phyloP scores from a whole-genome alignment of 495 filamentous ascomycete genomes.

The Glonium stellatum region DNA sequence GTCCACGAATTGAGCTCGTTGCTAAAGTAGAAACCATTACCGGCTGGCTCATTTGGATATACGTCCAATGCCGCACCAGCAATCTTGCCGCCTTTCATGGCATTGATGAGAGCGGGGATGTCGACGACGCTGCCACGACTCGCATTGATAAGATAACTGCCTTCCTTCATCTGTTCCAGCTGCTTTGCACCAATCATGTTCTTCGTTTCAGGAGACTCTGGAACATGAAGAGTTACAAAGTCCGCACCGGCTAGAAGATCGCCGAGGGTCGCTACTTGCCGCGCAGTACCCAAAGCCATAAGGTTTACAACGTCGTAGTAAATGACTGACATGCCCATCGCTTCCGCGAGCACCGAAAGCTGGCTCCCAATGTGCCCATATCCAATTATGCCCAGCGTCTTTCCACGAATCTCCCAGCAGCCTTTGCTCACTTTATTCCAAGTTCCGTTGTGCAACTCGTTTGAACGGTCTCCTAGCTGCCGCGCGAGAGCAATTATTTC shows the following conservation, averaged over 20 bases:
- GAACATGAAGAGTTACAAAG: slow-evolving; percentile 91
- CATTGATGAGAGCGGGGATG: slow-evolving; percentile 83
- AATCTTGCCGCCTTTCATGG: slow-evolving; percentile 79
- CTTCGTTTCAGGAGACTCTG: slow-evolving; percentile 83
- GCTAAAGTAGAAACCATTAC: slow-evolving; percentile 93
- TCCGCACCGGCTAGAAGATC: slow-evolving; percentile 72
- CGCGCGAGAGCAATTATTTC: slow-evolving; percentile 90
- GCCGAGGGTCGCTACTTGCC: slow-evolving; percentile 71
- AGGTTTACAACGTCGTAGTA: slow-evolving; percentile 91
- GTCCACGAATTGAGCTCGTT: slow-evolving; percentile 77
- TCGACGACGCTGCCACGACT: slow-evolving; percentile 90
- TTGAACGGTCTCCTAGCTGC: slow-evolving; percentile 87
- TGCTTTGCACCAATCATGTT: slow-evolving; percentile 75
- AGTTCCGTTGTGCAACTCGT: slow-evolving; percentile 86
- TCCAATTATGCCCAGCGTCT: slow-evolving; percentile 92
- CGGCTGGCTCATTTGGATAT: slow-evolving; percentile 86
- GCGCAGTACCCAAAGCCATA: slow-evolving; percentile 84
- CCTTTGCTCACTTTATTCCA: slow-evolving; percentile 97
- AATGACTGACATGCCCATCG: slow-evolving; percentile 95
- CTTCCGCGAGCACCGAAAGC: slow-evolving; percentile 88
- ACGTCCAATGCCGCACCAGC: slow-evolving; percentile 95
- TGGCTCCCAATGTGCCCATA: slow-evolving; percentile 98
- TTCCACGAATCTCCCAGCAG: slow-evolving; percentile 98
- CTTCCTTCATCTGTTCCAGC: slow-evolving; percentile 82
- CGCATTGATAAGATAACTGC: slow-evolving; percentile 92